Conservation (phyloP, 225 moss, liverwort and hornwort species). For the Asterella californica region DNA sequence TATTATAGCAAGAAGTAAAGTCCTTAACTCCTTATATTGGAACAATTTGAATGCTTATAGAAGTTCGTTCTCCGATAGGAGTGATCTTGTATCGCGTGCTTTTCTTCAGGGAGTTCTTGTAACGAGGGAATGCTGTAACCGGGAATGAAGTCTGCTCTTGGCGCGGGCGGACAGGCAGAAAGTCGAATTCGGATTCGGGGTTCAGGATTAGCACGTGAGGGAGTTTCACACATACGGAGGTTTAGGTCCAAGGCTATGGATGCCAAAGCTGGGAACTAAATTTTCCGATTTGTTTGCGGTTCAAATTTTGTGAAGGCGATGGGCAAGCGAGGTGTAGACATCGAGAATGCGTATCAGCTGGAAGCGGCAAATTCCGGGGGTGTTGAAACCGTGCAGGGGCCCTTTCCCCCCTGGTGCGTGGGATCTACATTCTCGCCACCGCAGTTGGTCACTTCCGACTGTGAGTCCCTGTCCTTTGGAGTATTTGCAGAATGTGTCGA, state of each 20-base stretch:
- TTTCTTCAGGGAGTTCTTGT: too few species aligned
- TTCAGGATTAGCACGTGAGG: too few species aligned
- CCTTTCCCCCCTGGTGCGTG: constrained; percentile 34
- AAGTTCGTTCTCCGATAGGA: too few species aligned
- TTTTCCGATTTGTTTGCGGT: background rate
- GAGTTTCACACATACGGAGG: too few species aligned
- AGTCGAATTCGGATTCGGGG: too few species aligned
- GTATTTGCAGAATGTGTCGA: background rate
- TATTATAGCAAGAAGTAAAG: too few species aligned
- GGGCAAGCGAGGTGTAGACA: constrained; percentile 2
- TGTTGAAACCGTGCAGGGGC: constrained; percentile 18
- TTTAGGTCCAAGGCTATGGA: background rate
- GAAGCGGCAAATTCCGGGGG: background rate
- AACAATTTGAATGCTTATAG: too few species aligned
- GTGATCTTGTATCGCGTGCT: too few species aligned
- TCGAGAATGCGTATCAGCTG: background rate
- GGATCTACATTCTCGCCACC: constrained; percentile 37
- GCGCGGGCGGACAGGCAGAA: too few species aligned
- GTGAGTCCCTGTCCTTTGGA: constrained; percentile 13
- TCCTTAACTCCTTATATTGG: too few species aligned
- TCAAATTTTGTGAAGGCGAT: background rate
- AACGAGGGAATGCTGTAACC: too few species aligned
- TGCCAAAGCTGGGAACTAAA: background rate
- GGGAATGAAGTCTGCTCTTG: too few species aligned
- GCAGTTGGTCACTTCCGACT: constrained; percentile 32